phyloP scores from a whole-genome alignment of 768 basidiomycete genomes.

The Boletus eberwhitei region DNA sequence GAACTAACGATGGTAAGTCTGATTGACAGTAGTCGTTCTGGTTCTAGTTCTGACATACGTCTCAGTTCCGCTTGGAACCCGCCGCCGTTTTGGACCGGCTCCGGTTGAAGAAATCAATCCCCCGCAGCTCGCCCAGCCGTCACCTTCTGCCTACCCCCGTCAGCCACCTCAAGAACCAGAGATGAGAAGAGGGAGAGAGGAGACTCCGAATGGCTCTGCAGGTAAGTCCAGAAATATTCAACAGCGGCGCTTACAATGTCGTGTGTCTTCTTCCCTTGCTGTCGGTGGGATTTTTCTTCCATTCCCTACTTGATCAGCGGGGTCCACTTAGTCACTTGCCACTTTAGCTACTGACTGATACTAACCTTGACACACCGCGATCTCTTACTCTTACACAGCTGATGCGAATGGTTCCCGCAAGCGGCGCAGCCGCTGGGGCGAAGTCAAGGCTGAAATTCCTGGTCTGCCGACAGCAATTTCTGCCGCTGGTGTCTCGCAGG shows the following conservation, averaged over 20 bases:
- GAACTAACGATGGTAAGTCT: slow-evolving; percentile 83
- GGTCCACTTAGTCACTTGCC: slow-evolving; percentile 31
- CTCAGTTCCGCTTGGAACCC: slow-evolving; percentile 76
- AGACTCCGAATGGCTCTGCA: slow-evolving; percentile 65
- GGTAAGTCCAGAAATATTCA: slow-evolving; percentile 59
- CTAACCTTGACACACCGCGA: slow-evolving; percentile 52
- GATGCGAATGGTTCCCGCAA: slow-evolving; percentile 88
- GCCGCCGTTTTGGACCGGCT: slow-evolving; percentile 89
- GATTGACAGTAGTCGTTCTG: slow-evolving; percentile 1
- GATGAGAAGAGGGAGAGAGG: slow-evolving; percentile 63
- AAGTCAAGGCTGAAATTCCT: slow-evolving; percentile 85
- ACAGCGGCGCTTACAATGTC: slow-evolving; percentile 37
- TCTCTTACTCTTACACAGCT: slow-evolving; percentile 52
- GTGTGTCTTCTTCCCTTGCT: slow-evolving; percentile 36
- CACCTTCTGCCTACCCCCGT: slow-evolving; percentile 81
- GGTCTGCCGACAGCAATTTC: slow-evolving; percentile 94
- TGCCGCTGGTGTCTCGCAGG: slow-evolving; percentile 89
- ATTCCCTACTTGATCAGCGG: slow-evolving; percentile 30
- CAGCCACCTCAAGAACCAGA: slow-evolving; percentile 54
- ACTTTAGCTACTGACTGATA: slow-evolving; percentile 42
- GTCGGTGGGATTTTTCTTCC: slow-evolving; percentile 29
- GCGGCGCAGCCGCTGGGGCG: slow-evolving; percentile 97
- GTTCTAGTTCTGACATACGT: slow-evolving; percentile 13
- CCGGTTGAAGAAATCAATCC: slow-evolving; percentile 78
- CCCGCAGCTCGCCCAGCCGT: slow-evolving; percentile 83